These are phyloP conservation scores for Jackrogersella minutella DNA, from an alignment of 495 filamentous ascomycete species.

Conservation along the genomic window DNA sequence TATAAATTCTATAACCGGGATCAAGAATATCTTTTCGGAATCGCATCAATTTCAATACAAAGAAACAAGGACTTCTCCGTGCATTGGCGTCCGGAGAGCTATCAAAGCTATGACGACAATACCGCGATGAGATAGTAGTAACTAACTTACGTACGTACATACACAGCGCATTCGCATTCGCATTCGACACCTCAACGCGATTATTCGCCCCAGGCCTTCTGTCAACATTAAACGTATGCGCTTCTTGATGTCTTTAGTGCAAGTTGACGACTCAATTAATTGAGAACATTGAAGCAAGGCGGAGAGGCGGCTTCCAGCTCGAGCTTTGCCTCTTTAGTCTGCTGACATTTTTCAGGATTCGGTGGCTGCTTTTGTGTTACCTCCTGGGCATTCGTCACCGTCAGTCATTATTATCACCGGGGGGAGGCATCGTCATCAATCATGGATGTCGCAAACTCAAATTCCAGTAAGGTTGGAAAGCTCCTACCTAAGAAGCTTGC, in stretches of 20 bases:
- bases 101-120: constrained; percentile 26
- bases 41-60: constrained; percentile 8
- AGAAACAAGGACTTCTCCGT: neutral
- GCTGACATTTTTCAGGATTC: constrained; percentile 8
- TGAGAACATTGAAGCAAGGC: neutral
- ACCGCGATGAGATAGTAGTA: constrained; percentile 18
- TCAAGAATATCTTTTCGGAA: neutral
- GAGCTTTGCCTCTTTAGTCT: neutral
- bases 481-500: constrained; percentile 56
- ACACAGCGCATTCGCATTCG: constrained; percentile 1
- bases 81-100: neutral
- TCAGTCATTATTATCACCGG: neutral
- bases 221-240: neutral
- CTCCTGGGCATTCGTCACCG: neutral
- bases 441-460: constrained; percentile 38
- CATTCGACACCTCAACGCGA: constrained; percentile 9
- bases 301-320: neutral
- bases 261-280: neutral
- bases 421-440: constrained; percentile 19
- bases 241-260: constrained; percentile 2
- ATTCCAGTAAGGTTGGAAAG: constrained; percentile 53
- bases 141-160: neutral
- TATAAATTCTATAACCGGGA: neutral
- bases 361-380: constrained; percentile 24
- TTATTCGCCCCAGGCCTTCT: constrained; percentile 19